phyloP scores from a whole-genome alignment of 306 rosid species.

The Fragaria vesca region DNA sequence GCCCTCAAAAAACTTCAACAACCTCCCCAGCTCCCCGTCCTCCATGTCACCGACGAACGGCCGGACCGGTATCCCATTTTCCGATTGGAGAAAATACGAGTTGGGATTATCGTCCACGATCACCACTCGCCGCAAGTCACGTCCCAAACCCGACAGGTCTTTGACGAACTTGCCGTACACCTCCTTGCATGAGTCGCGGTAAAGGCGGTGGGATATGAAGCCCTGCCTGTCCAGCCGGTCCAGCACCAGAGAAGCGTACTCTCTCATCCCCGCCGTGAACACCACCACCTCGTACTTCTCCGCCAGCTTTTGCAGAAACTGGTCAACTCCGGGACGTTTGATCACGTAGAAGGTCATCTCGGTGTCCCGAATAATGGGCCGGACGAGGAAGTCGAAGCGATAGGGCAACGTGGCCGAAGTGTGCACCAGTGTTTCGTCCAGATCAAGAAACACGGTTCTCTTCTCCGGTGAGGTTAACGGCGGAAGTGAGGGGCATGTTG shows the following conservation, averaged over 20 bases:
- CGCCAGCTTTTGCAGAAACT: constrained; percentile 48
- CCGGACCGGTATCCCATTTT: constrained; percentile 54
- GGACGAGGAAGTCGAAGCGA: constrained; percentile 63
- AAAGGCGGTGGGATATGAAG: constrained; percentile 65
- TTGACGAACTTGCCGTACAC: constrained; percentile 65
- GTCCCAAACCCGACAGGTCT: constrained; percentile 55
- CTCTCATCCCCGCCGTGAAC: constrained; percentile 77
- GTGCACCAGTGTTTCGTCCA: constrained; percentile 83
- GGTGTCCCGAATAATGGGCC: constrained; percentile 61
- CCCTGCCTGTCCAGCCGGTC: constrained; percentile 58
- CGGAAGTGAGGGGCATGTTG: constrained; percentile 11
- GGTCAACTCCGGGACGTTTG: constrained; percentile 82
- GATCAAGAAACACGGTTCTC: constrained; percentile 69
- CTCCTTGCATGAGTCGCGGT: constrained; percentile 65
- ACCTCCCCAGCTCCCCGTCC: constrained; percentile 57
- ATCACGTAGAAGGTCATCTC: constrained; percentile 61
- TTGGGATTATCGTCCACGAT: constrained; percentile 87
- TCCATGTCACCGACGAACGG: constrained; percentile 52
- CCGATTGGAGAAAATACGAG: constrained; percentile 62
- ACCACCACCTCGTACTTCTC: constrained; percentile 70
- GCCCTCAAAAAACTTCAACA: constrained; percentile 48
- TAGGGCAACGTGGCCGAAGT: constrained; percentile 46
- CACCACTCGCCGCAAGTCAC: constrained; percentile 62
- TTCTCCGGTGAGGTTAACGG: constrained; percentile 36
- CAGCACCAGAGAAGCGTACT: constrained; percentile 74